phyloP scores from a whole-genome alignment of 2,329 filamentous ascomycete species.

The Pezicula radicicola region DNA sequence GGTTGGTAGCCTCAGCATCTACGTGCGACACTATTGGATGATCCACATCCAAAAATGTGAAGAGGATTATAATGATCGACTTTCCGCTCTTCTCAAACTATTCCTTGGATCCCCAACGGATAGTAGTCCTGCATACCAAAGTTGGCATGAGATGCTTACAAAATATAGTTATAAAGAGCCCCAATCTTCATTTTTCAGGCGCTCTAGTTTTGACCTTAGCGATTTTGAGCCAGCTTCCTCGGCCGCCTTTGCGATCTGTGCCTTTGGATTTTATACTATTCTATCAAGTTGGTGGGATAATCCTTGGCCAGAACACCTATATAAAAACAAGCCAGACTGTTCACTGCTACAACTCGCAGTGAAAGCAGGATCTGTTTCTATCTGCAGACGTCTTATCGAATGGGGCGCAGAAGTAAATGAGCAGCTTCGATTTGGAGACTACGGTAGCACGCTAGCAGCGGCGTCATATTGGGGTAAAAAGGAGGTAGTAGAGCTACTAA shows the following conservation, averaged over 20 bases:
- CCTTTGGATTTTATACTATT: background rate
- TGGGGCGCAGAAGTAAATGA: background rate
- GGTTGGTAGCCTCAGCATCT: background rate
- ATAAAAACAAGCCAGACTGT: background rate
- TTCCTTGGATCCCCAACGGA: slow-evolving; percentile 6
- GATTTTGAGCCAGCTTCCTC: background rate
- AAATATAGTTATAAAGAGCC: background rate
- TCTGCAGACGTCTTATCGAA: background rate
- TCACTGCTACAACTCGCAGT: background rate
- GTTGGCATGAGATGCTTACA: background rate
- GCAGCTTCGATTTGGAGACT: too few relatives aligned
- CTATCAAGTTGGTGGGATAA: background rate
- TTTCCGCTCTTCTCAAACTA: background rate
- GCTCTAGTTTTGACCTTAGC: background rate
- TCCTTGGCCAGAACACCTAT: background rate
- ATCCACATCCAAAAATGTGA: background rate
- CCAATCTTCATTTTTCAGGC: background rate
- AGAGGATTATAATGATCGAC: background rate
- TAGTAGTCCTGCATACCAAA: slow-evolving; percentile 7
- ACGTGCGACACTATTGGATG: slow-evolving; percentile 3
- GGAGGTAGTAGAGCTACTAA: slow-evolving; percentile 3
- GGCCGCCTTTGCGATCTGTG: background rate
- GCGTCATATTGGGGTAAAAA: too few relatives aligned
- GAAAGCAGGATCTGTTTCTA: background rate
- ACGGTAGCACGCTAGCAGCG: too few relatives aligned